phyloP scores from a whole-genome alignment of 495 filamentous ascomycete species.

The Hypoxylon perforatum region DNA sequence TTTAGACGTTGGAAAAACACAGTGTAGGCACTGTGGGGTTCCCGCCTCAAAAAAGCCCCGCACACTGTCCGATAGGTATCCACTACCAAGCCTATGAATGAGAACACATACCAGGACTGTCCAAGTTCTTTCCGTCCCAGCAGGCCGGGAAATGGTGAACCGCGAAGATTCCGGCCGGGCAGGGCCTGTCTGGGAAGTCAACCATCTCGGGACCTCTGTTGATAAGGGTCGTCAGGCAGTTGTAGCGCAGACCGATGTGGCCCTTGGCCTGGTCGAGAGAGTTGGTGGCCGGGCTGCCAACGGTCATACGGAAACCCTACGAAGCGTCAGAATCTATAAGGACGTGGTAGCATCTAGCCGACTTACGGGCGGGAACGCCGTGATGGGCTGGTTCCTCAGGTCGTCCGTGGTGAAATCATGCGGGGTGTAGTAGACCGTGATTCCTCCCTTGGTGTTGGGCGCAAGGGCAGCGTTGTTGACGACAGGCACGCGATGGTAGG shows the following conservation, averaged over 20 bases:
- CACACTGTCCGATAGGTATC: constrained; percentile 46
- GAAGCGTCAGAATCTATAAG: too few species aligned
- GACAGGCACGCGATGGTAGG: too few species aligned
- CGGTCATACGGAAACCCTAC: constrained; percentile 53
- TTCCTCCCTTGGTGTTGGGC: constrained; percentile 19
- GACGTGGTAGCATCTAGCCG: too few species aligned
- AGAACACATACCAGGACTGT: constrained; percentile 46
- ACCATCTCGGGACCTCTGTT: constrained; percentile 32
- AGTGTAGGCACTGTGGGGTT: too few species aligned
- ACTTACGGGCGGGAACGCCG: constrained; percentile 47
- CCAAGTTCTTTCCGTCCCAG: constrained; percentile 52
- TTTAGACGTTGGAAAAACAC: too few species aligned
- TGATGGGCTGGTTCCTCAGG: constrained; percentile 42
- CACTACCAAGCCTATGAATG: too few species aligned
- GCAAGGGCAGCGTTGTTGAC: too few species aligned
- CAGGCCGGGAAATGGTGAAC: constrained; percentile 49
- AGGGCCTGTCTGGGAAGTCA: constrained; percentile 21
- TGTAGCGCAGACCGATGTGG: constrained; percentile 45
- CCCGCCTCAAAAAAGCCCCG: too few species aligned
- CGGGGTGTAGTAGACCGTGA: constrained; percentile 54
- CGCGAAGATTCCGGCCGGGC: constrained; percentile 41
- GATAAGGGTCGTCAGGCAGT: constrained; percentile 42
- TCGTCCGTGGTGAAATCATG: constrained; percentile 44
- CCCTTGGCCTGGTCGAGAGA: too few species aligned
- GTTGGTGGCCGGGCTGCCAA: constrained; percentile 43